Conservation (phyloP, 805 yeast species). For the Myxozyma geophila region DNA sequence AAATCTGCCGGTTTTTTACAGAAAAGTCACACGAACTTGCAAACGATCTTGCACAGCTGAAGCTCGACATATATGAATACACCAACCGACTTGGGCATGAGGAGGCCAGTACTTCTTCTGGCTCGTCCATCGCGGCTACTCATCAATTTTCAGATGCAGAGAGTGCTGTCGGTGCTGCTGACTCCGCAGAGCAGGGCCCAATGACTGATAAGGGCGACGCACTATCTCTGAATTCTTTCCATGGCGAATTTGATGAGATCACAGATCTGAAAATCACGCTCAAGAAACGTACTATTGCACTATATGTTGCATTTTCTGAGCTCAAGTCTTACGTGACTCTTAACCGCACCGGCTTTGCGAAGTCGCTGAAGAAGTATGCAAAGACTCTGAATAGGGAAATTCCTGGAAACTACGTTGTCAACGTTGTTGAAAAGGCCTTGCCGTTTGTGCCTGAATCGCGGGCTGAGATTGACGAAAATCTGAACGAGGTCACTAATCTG, state of each 20-base stretch:
- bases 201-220: constrained; percentile 18
- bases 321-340: constrained; percentile 80
- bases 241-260: constrained; percentile 41
- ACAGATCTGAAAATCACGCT: constrained; percentile 64
- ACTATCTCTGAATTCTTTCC: constrained; percentile 17
- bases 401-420: constrained; percentile 51
- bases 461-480: constrained; percentile 54
- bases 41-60: constrained; percentile 58
- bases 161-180: constrained; percentile 11
- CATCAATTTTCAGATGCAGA: constrained; percentile 20
- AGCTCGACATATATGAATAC: constrained; percentile 67
- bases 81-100: constrained; percentile 2
- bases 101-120: constrained; percentile 21
- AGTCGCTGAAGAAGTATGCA: constrained; percentile 90
- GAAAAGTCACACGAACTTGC: constrained; percentile 65
- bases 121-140: constrained; percentile 24
- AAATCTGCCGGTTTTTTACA: constrained; percentile 75
- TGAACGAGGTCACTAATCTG: constrained; percentile 57
- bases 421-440: constrained; percentile 52
- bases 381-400: constrained; percentile 70
- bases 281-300: constrained; percentile 65
- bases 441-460: constrained; percentile 60
- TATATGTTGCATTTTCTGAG: constrained; percentile 79
- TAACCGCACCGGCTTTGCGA: constrained; percentile 85
- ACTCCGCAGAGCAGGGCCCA: constrained; percentile 3